These are phyloP conservation scores for Phlebopus sp. DNA, from an alignment of 1,284 basidiomycete species.

Conservation along the genomic window DNA sequence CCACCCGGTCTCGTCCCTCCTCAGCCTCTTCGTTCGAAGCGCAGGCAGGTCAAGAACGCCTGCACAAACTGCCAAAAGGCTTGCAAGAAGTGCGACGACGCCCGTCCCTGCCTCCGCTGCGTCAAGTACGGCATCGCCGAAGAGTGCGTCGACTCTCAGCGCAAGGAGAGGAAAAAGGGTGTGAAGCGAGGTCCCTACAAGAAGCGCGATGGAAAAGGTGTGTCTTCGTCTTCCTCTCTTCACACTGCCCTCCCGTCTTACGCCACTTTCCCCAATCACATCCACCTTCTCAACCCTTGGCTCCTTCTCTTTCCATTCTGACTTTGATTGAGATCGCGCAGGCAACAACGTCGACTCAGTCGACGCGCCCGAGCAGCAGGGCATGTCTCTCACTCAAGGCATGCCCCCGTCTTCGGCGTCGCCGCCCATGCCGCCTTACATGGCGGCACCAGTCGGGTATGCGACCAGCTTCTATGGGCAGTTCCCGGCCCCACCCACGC, in stretches of 20 bases:
- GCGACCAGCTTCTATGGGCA: constrained; percentile 46
- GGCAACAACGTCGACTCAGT: constrained; percentile 50
- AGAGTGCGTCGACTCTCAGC: constrained; percentile 76
- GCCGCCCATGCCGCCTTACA: constrained; percentile 46
- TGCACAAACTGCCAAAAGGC: constrained; percentile 88
- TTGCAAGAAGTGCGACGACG: constrained; percentile 89
- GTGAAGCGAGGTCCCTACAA: constrained; percentile 89
- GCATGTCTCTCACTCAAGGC: constrained; percentile 42
- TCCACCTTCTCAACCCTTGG: constrained; percentile 12
- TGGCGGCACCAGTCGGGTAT: constrained; percentile 41
- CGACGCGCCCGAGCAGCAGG: constrained; percentile 46
- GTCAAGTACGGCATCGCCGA: constrained; percentile 81
- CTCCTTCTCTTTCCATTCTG: constrained; percentile 31
- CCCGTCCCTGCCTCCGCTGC: constrained; percentile 81
- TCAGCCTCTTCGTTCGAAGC: constrained; percentile 62
- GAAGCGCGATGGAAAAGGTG: constrained; percentile 85
- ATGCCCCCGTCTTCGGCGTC: constrained; percentile 41
- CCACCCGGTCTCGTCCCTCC: constrained; percentile 45
- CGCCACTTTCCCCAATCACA: constrained; percentile 11
- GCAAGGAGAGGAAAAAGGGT: constrained; percentile 84
- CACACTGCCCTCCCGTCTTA: constrained; percentile 17
- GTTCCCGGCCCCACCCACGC: constrained; percentile 45
- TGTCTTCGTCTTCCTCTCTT: constrained; percentile 35
- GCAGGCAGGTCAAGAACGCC: constrained; percentile 87
- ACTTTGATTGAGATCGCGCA: constrained; percentile 49